phyloP scores from a whole-genome alignment of 75 land plant genomes.

The Cryptomeria japonica region DNA sequence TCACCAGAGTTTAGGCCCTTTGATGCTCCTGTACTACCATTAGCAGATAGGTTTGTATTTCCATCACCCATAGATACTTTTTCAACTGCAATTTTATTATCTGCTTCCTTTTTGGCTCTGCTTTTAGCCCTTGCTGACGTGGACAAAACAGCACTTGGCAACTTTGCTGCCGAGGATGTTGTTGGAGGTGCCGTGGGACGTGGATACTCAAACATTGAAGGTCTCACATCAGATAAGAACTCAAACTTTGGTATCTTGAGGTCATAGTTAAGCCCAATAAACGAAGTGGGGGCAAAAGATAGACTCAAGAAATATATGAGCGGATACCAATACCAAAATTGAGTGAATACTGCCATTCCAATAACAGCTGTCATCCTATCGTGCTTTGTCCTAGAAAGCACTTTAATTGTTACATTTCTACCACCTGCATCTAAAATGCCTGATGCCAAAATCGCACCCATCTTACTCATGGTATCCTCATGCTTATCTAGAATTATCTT shows the following conservation, averaged over 20 bases:
- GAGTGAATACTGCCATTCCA: slow-evolving; percentile 63
- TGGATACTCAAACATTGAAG: slow-evolving; percentile 56
- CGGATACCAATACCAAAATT: slow-evolving; percentile 62
- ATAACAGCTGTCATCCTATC: slow-evolving; percentile 56
- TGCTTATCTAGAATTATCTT: slow-evolving; percentile 54
- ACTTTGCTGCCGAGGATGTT: slow-evolving; percentile 33
- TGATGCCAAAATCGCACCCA: slow-evolving; percentile 55
- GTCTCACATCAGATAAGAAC: slow-evolving; percentile 43
- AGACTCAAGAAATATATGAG: slow-evolving; percentile 51
- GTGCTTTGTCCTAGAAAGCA: slow-evolving; percentile 51
- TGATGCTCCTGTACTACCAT: slow-evolving; percentile 9
- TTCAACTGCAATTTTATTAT: slow-evolving; percentile 18
- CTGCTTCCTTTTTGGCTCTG: slow-evolving; percentile 43
- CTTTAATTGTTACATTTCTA: slow-evolving; percentile 46
- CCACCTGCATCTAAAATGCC: slow-evolving; percentile 59
- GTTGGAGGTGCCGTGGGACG: slow-evolving; percentile 44
- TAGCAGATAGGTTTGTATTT: not conserved
- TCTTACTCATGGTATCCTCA: slow-evolving; percentile 63
- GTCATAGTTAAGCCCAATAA: slow-evolving; percentile 57
- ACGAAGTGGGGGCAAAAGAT: slow-evolving; percentile 56
- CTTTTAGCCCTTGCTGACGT: slow-evolving; percentile 50
- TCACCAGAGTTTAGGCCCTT: slow-evolving; percentile 17
- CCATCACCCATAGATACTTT: slow-evolving; percentile 6
- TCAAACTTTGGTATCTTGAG: slow-evolving; percentile 51
- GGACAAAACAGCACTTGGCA: slow-evolving; percentile 52